Percentiles rank a stretch among this genome's conserved stretches.
Evolutionary conservation across 305 asterid species (phyloP).

Genomic region (Fraxinus ornus): DNA sequence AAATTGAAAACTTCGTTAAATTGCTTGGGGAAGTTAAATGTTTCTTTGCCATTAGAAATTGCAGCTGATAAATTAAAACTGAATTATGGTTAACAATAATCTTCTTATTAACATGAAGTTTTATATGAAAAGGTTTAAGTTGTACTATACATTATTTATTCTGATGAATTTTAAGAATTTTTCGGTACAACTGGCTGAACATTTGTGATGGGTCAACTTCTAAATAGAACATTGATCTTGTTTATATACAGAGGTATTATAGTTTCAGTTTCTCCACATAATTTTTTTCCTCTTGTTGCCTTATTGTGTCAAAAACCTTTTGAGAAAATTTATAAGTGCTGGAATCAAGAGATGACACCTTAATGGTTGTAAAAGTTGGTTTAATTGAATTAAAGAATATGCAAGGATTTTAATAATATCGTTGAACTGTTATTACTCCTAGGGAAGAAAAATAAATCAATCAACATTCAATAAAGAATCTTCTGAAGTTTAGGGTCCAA

Average conservation of each 20-base stretch:
- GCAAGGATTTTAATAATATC: not conserved
- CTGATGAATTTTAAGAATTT: not conserved
- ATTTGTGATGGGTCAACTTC: not conserved
- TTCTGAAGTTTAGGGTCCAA: conserved; percentile 24
- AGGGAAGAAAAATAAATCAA: conserved; percentile 24
- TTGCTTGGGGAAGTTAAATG: not conserved
- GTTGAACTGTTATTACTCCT: not conserved
- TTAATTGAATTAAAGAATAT: not conserved
- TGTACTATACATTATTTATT: not conserved
- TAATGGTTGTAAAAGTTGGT: not conserved
- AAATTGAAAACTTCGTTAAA: not conserved
- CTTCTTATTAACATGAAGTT: not conserved
- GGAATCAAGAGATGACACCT: not conserved
- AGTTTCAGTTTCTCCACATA: not conserved
- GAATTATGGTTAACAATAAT: not conserved
- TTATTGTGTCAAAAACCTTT: not conserved
- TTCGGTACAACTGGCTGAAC: not conserved
- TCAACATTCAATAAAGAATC: conserved; percentile 42
- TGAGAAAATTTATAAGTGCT: not conserved
- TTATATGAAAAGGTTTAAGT: not conserved
- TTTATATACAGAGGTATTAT: not conserved
- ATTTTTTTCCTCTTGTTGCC: not conserved
- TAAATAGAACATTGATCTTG: not conserved
- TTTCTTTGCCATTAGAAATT: not conserved
- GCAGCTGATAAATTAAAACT: not conserved